Conservation (phyloP, 495 filamentous ascomycete species). For the Penicillium riverlandense region DNA sequence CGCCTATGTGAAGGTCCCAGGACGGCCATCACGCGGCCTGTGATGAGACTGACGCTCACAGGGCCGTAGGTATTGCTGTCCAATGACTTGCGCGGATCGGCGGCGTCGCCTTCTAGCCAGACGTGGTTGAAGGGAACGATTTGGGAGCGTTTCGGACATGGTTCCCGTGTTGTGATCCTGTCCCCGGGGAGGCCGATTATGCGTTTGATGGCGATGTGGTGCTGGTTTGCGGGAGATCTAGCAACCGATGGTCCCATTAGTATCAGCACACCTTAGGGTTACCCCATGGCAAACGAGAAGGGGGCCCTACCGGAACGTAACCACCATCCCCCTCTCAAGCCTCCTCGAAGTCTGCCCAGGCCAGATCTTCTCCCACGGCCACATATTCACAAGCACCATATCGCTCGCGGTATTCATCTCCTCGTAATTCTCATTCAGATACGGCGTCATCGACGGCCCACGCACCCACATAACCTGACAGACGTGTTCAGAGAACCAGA, state of each 20-base stretch:
- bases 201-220: slow-evolving; percentile 58
- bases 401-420: slow-evolving; percentile 46
- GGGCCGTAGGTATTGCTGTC: slow-evolving; percentile 77
- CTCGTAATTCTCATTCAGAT: slow-evolving; percentile 59
- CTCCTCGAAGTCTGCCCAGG: slow-evolving; percentile 36
- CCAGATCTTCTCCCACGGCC: slow-evolving; percentile 23
- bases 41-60: slow-evolving; percentile 51
- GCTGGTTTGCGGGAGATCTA: slow-evolving; percentile 58
- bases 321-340: slow-evolving; percentile 46
- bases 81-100: slow-evolving; percentile 44
- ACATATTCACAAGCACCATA: slow-evolving; percentile 42
- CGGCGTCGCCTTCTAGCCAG: slow-evolving; percentile 71
- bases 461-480: slow-evolving; percentile 54
- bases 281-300: background rate
- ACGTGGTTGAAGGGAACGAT: slow-evolving; percentile 64
- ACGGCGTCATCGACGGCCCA: slow-evolving; percentile 73
- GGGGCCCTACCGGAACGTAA: slow-evolving; percentile 41
- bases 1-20: slow-evolving; percentile 48
- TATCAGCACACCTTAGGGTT: background rate
- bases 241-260: background rate
- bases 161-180: slow-evolving; percentile 51
- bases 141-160: slow-evolving; percentile 49
- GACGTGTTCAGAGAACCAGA: slow-evolving; percentile 59
- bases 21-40: slow-evolving; percentile 55
- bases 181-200: slow-evolving; percentile 67